Evolutionary conservation across 441 rosid genomes (phyloP).

Genomic region (Pelargonium cotyledonis): DNA sequence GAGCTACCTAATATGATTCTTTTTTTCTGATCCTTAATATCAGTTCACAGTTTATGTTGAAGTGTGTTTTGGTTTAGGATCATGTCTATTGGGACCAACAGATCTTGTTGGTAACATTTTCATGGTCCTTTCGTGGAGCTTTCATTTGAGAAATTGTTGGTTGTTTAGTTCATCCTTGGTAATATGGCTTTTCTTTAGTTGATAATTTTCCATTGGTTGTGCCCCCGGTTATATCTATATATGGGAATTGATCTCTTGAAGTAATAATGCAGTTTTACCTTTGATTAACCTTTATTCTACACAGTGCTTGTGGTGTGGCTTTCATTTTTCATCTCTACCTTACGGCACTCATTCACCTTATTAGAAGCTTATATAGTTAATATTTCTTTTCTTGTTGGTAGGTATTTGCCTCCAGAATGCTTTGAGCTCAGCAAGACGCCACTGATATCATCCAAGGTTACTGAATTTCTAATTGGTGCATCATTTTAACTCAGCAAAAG

Average conservation of each 20-base stretch:
- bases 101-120: neutral
- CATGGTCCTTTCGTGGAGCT: neutral
- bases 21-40: neutral
- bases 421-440: conserved; percentile 91
- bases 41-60: neutral
- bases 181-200: neutral
- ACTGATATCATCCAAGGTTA: conserved; percentile 90
- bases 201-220: neutral
- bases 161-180: neutral
- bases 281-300: neutral
- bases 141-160: neutral
- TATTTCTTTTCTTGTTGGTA: conserved; percentile 26
- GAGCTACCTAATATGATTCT: neutral
- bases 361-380: neutral
- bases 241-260: neutral
- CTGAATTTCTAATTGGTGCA: neutral
- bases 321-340: neutral
- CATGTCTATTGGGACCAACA: neutral
- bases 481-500: neutral
- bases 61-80: neutral
- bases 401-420: conserved; percentile 99
- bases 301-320: neutral
- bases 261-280: neutral
- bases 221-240: neutral
- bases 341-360: neutral